A percentile compares a stretch with the other conserved stretches of the same genome.
phyloP scores from a whole-genome alignment of 768 basidiomycete species.

The Trichaptum fuscoviolaceum region DNA sequence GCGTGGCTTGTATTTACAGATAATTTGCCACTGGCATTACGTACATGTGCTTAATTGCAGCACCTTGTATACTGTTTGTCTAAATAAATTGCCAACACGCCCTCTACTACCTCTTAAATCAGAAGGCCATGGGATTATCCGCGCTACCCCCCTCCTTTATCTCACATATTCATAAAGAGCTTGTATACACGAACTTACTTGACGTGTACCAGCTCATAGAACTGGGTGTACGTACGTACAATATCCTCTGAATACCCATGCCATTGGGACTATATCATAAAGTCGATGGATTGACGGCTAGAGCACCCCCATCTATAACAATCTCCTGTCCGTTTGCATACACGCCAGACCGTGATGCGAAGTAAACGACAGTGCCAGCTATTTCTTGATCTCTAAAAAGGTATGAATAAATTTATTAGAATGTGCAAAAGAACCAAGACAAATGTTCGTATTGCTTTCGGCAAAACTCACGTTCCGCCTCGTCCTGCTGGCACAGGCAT shows the following conservation, averaged over 20 bases:
- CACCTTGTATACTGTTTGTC: neutral
- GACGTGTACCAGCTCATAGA: no score
- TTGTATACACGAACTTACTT: no score
- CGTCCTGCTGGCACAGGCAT: slow-evolving; percentile 55
- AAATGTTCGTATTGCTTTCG: neutral
- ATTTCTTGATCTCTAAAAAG: slow-evolving; percentile 58
- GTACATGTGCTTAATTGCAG: neutral
- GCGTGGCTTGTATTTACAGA: neutral
- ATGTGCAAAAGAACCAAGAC: neutral
- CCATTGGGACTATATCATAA: neutral
- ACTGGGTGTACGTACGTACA: no score
- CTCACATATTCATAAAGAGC: no score
- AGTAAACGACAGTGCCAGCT: slow-evolving; percentile 72
- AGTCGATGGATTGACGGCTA: slow-evolving; percentile 59
- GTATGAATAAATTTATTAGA: slow-evolving; percentile 1
- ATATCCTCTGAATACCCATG: neutral
- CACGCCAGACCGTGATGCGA: slow-evolving; percentile 65
- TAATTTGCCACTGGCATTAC: neutral
- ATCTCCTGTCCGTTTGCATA: slow-evolving; percentile 80
- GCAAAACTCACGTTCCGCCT: slow-evolving; percentile 57
- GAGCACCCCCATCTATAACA: slow-evolving; percentile 68
- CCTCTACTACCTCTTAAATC: no score
- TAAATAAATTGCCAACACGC: neutral
- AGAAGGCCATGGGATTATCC: no score
- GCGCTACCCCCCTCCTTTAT: no score